Base-by-base conservation (phyloP, 352 stramenopile species). In the Pythium chondricola region DNA sequence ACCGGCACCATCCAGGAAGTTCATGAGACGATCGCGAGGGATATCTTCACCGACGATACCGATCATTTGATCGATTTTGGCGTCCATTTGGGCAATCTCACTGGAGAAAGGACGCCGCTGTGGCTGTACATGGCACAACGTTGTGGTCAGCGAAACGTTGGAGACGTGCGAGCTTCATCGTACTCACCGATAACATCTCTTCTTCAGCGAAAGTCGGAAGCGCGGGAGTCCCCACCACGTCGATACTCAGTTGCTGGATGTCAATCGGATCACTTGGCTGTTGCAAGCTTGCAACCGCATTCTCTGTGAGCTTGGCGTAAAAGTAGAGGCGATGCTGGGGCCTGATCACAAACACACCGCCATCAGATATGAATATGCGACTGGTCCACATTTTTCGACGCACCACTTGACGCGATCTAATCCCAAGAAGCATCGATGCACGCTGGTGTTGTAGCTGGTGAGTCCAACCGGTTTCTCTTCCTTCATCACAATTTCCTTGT, bases 11-110 rank as follows among this genome's bases (percentile, higher is more conserved):
- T 94, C 83, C 9, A 94, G 47, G 37, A 85, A 89, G 39, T 85
- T 82, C 6, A 69, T 71, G 6, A 94, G 67, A 1, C 64, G 62
- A 51, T 89, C 74, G 18, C 77, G 78, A 43, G 80, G 84, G 31
- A 87, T 75, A 14, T 88, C 68, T 9, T 72, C 65, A 11, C 78
- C 80, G 29, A 90, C 85, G 33, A 94, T 91, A 30, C 57, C 79
- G 8, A 67, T 61, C 78, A 94, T 94, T 52, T 94, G 83, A n/a
- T 94, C 70, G 33, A 94, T 80, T 43, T 89, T 91, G 5, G 65
- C 64, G 30, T 94, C 72, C 25, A 71, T 75, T 32, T 77, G 54
- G 20, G 70, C 60, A 43, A 93, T 85, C 55, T 89, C 75, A 24
- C 83, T 81, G 2, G 64, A 71, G 36, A 88, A 83, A 3, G 72